Evolutionary conservation across 495 filamentous ascomycete genomes (phyloP), one percentile per base, ranked within the genome.

Genomic region (Penicillium steckii): DNA sequence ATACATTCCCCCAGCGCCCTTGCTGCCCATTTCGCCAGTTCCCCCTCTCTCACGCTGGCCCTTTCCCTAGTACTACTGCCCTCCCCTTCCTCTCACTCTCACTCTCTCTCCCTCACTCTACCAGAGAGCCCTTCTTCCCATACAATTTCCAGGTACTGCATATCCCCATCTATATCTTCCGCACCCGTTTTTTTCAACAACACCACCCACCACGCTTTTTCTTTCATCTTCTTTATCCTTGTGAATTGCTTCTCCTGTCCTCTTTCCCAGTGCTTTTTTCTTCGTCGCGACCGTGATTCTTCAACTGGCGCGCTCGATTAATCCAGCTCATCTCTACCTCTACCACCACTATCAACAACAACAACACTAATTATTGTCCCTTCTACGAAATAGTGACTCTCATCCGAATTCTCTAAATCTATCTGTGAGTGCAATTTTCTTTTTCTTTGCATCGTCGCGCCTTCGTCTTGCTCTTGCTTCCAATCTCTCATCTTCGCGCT

Each of bases 51-150:
- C 66, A 74, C 75, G 79, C 78, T 75, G 73, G 76, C 76, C n/a
- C 68, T 71, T 72, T 72, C 68, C 75, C 77, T 80, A 82, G 78
- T 83, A 82, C 83, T 84, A 81, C 79, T 74, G 73, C 71, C 59
- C 61, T 71, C 65, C 60, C 64, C 60, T 65, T 62, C 52, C 64
- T 59, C 66, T 68, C 59, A 62, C 69, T 69, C 63, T 59, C 68
- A 64, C 57, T 55, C 69, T 74, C 80, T 76, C 81, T 80, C 80
- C 77, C 77, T 72, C 46, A 57, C 68, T 74, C 77, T 68, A 79
- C 74, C 80, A 81, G 80, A 84, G 80, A 82, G 17, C 37, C 83
- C 77, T 73, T 77, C 73, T 74, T 75, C 77, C 77, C 75, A 69
- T 66, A 75, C 64, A 73, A 71, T 72, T 75, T 70, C 74, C 75